phyloP scores from a whole-genome alignment of 2,329 filamentous ascomycete species.

The Sclerotinia minor region DNA sequence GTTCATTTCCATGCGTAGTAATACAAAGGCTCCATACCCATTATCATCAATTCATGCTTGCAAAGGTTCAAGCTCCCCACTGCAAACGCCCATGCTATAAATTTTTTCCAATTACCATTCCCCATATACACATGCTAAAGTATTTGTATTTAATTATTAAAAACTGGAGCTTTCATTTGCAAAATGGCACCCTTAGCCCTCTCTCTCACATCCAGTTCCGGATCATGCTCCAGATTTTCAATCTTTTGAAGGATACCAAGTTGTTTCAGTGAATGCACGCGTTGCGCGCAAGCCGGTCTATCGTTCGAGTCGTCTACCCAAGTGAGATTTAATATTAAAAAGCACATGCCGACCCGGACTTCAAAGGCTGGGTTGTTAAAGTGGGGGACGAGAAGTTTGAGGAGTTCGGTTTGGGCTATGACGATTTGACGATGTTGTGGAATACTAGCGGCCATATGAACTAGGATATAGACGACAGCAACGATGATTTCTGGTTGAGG shows the following conservation, averaged over 20 bases:
- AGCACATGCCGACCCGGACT: constrained; percentile 77
- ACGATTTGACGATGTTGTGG: constrained; percentile 76
- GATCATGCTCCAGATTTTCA: constrained; percentile 63
- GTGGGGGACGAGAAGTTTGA: constrained; percentile 71
- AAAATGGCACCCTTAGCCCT: constrained; percentile 76
- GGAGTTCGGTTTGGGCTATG: constrained; percentile 72
- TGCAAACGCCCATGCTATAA: constrained; percentile 17
- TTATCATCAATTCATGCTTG: constrained; percentile 4
- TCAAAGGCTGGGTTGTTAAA: constrained; percentile 71
- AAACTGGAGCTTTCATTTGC: constrained; percentile 55
- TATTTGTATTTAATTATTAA: not conserved
- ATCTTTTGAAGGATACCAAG: constrained; percentile 71
- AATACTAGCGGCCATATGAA: constrained; percentile 82
- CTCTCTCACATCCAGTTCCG: constrained; percentile 79
- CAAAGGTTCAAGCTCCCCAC: not conserved
- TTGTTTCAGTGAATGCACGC: constrained; percentile 67
- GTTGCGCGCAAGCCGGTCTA: constrained; percentile 60
- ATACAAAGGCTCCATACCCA: constrained; percentile 11
- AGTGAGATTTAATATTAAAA: constrained; percentile 82
- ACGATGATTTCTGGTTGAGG: constrained; percentile 70
- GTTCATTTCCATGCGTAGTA: not conserved
- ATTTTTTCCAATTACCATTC: not conserved
- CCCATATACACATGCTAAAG: not conserved
- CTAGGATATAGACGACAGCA: constrained; percentile 77
- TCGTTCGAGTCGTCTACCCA: constrained; percentile 77